Base-by-base conservation (phyloP, 805 yeast species). In the Metschnikowia bowlesiae region DNA sequence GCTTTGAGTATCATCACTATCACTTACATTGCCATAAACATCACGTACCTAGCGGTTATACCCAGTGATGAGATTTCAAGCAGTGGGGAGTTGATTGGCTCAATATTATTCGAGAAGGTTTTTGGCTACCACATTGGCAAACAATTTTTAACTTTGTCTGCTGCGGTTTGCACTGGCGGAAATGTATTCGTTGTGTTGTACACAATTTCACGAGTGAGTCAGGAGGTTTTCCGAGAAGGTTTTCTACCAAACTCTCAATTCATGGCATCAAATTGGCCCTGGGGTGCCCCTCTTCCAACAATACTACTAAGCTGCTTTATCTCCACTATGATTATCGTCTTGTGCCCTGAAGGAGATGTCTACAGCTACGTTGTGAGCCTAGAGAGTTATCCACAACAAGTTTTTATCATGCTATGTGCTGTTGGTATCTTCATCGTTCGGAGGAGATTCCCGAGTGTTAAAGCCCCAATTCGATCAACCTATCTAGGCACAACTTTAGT, bases 221-320 rank as follows among this genome's bases (percentile, higher is more conserved):
- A 83, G 60, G 87, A 83, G 62, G 78, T 79, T 4, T 82, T 83
- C 55, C 69, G 85, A 50, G 87, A 82, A 56, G 87, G 87, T 0
- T 79, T 72, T 50, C 59, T 82, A 11, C 89, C 89, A 8, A 79
- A 69, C 49, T 74, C 84, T 3, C 60, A 57, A 22, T 55, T 68
- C 32, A 68, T 82, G 76, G 80, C 85, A 0, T 74, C 80, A 6
- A 82, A 82, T 54, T 72, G 75, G 71, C 84, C 83, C 1, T 66
- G 63, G 51, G 79, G 78, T 18, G 80, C 85, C 1, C 87, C 89
- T 2, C 60, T 83, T 22, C 78, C 78, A 14, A 68, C 84, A 0
- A 62, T 83, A 29, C 16, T 71, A 3, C 64, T 80, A 44, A 78
- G 82, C 46, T 63, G 75, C 13, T 33, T 60, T 4, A 64, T 79